Conservation (phyloP, 169 alveolate species). For the Plasmodium adleri region DNA sequence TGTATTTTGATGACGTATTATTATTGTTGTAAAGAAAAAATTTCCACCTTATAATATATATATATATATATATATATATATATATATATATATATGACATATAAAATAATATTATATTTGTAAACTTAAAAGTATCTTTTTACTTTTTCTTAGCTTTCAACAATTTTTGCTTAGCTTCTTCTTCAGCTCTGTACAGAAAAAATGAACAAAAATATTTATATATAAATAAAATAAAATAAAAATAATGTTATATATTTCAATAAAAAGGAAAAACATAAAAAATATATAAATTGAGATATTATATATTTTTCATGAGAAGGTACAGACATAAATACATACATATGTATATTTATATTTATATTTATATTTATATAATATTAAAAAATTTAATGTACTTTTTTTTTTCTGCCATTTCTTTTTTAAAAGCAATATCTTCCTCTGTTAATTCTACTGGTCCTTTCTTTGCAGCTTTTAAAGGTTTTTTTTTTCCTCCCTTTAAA, state of each 20-base stretch:
- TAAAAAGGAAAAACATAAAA: too few relatives aligned
- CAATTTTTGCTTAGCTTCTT: slow-evolving; percentile 62
- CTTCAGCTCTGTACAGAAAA: slow-evolving; percentile 43
- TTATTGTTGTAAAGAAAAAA: too few relatives aligned
- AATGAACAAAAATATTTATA: not conserved
- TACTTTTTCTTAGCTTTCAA: slow-evolving; percentile 64
- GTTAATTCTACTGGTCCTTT: slow-evolving; percentile 65
- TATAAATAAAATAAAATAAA: too few relatives aligned
- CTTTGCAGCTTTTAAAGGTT: slow-evolving; percentile 64
- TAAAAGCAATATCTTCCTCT: slow-evolving; percentile 69
- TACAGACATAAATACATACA: not conserved
- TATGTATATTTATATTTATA: not conserved
- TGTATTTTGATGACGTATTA: too few relatives aligned
- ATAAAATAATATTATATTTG: too few relatives aligned
- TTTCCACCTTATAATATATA: too few relatives aligned
- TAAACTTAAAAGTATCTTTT: too few relatives aligned
- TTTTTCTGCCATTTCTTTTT: slow-evolving; percentile 71
- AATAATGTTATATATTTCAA: too few relatives aligned
- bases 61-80: too few relatives aligned
- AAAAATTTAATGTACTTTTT: slow-evolving; percentile 31
- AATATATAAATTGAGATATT: too few relatives aligned
- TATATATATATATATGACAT: too few relatives aligned
- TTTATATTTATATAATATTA: not conserved
- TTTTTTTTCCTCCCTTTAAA: slow-evolving; percentile 66
- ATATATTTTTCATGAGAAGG: too few relatives aligned